Percentiles rank a stretch among this genome's conserved stretches.
Conservation (phyloP, 495 filamentous ascomycete species). For the Massariosphaeria phaeospora region DNA sequence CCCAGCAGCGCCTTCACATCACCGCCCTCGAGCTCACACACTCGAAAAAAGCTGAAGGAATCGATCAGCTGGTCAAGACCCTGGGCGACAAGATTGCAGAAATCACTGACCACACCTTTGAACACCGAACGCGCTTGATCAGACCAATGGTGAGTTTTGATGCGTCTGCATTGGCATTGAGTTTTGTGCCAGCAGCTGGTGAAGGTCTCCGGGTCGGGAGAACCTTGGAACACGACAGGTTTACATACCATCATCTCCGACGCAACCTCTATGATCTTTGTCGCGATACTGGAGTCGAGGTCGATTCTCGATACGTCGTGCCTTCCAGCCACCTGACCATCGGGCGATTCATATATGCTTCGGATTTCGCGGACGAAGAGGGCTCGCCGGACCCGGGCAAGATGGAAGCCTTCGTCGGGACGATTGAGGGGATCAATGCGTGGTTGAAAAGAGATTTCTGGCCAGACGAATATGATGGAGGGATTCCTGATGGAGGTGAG, state of each 20-base stretch:
- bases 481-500: slow-evolving; percentile 46
- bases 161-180: slow-evolving; percentile 73
- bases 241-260: slow-evolving; percentile 87
- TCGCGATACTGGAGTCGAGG: slow-evolving; percentile 51
- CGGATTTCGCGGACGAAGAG: slow-evolving; percentile 39
- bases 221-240: slow-evolving; percentile 48
- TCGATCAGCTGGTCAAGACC: slow-evolving; percentile 52
- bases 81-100: slow-evolving; percentile 47
- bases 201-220: slow-evolving; percentile 43
- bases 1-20: slow-evolving; percentile 68
- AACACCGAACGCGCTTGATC: slow-evolving; percentile 64
- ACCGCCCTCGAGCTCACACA: slow-evolving; percentile 79
- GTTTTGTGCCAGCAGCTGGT: slow-evolving; percentile 71
- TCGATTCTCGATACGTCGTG: slow-evolving; percentile 74
- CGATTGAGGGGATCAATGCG: slow-evolving; percentile 70
- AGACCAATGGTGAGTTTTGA: slow-evolving; percentile 84
- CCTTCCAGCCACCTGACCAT: slow-evolving; percentile 86
- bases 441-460: slow-evolving; percentile 65
- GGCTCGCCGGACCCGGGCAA: slow-evolving; percentile 41
- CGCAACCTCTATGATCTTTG: slow-evolving; percentile 66
- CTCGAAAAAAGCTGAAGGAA: slow-evolving; percentile 57
- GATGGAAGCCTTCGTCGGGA: slow-evolving; percentile 55
- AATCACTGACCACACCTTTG: slow-evolving; percentile 59
- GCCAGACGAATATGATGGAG: slow-evolving; percentile 45
- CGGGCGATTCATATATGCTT: slow-evolving; percentile 65